Conservation (phyloP, 2,329 filamentous ascomycete genomes). For the Elsinoe batatas region DNA sequence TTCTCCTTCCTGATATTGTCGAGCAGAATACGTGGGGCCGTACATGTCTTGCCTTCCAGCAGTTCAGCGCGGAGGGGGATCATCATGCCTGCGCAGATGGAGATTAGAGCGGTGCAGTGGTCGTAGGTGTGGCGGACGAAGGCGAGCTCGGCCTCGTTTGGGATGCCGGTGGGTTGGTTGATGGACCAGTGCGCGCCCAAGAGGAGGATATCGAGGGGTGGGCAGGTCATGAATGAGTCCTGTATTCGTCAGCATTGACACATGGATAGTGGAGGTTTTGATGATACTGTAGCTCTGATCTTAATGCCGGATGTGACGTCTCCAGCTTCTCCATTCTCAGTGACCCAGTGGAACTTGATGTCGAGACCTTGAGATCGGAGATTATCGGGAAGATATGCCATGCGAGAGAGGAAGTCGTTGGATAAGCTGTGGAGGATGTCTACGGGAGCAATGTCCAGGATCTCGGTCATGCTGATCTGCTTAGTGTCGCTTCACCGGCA, state of each 20-base stretch:
- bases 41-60: constrained; percentile 31
- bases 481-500: not conserved
- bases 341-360: constrained; percentile 27
- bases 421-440: constrained; percentile 22
- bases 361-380: constrained; percentile 21
- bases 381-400: constrained; percentile 14
- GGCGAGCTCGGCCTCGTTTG: constrained; percentile 26
- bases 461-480: constrained; percentile 19
- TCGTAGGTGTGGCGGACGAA: constrained; percentile 31
- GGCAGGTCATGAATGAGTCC: constrained; percentile 34
- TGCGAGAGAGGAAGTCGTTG: constrained; percentile 17
- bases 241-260: constrained; percentile 15
- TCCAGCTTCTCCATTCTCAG: constrained; percentile 19
- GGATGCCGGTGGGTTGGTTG: constrained; percentile 20
- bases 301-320: constrained; percentile 17
- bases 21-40: constrained; percentile 28
- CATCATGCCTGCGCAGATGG: constrained; percentile 32
- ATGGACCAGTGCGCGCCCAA: constrained; percentile 29
- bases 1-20: constrained; percentile 20
- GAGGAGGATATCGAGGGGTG: constrained; percentile 33
- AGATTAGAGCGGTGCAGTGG: constrained; percentile 31
- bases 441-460: constrained; percentile 26
- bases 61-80: constrained; percentile 29
- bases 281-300: constrained; percentile 17
- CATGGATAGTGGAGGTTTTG: not conserved